Evolutionary conservation across 495 filamentous ascomycete species (phyloP), one percentile per base, ranked within the genome.

Genomic region (Stereocaulon alpinum): DNA sequence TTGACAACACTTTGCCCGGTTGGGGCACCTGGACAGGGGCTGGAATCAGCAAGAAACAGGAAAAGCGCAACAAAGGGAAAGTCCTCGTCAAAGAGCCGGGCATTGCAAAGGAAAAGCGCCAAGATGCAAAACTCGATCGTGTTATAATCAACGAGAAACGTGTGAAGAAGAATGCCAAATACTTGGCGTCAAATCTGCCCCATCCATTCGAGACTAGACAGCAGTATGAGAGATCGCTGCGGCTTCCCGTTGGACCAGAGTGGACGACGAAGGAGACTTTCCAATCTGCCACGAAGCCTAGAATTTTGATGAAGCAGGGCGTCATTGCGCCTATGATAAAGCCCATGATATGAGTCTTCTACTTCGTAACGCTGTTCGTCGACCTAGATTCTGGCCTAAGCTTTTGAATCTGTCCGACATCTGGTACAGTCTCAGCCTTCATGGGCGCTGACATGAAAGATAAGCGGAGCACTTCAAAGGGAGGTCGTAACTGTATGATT

Each of bases 91-190:
- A 81, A 63, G 70, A 84, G 40, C 80, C 86, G 55, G 93, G 93
- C n/a, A 76, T 95, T 60, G 85, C 87, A 67, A 73, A 77, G 29
- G 85, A 86, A 61, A 76, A 86, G 53, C 80, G 93, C 22, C 87
- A 91, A 71, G 93, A 98, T 67, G 82, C 80, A 37, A 87, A 85
- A 73, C 71, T 95, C 34, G 80, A 85, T 58, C 81, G 80, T 50
- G 92, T 95, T 11, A 96, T 98, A 59, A 88, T 98, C 63, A 95
- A 86, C 65, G 88, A 98, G 80, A 96, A 92, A 75, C 75, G 81
- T 40, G 79, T 89, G 27, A 91, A 89, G 76, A 96, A 96, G 88
- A 96, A 94, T 73, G 78, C 78, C 64, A 91, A 89, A 66, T 97
- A 93, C 69, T 78, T 96, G 60, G 89, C 94, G 11, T 81, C 82